These are phyloP conservation scores for Phialophora verrucosa DNA, from an alignment of 2,329 filamentous ascomycete species.

Conservation along the genomic window DNA sequence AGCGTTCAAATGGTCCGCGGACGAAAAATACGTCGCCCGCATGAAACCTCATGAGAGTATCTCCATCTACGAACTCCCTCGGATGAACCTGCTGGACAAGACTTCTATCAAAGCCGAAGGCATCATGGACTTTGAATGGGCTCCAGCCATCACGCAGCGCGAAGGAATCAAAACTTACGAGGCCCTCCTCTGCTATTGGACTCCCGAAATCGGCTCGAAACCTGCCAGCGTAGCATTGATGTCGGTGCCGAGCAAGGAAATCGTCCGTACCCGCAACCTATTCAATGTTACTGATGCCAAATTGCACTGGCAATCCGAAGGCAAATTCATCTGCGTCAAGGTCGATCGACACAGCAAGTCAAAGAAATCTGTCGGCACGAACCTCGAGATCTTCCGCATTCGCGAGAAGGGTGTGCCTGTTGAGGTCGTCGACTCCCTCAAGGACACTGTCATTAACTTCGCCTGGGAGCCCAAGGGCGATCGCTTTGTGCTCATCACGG, in stretches of 20 bases:
- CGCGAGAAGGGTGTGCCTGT: slow-evolving; percentile 97
- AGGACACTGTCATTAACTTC: slow-evolving; percentile 99
- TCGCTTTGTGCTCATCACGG: slow-evolving; percentile 95
- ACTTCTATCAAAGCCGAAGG: slow-evolving; percentile 94
- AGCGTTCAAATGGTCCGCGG: slow-evolving; percentile 98
- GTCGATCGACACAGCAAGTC: slow-evolving; percentile 98
- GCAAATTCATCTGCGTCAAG: slow-evolving; percentile 94
- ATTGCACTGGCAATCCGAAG: slow-evolving; percentile 97
- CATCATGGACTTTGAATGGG: slow-evolving; percentile 98
- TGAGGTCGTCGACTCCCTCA: slow-evolving; percentile 95
- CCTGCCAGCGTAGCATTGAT: slow-evolving; percentile 96
- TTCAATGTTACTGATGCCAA: slow-evolving; percentile 98
- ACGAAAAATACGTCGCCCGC: slow-evolving; percentile 95
- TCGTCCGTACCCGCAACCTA: slow-evolving; percentile 91
- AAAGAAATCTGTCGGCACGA: slow-evolving; percentile 96
- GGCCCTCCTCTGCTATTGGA: slow-evolving; percentile 98
- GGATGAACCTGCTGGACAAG: slow-evolving; percentile 90
- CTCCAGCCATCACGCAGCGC: slow-evolving; percentile 78
- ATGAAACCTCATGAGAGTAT: slow-evolving; percentile 88
- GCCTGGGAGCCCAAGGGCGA: slow-evolving; percentile 99
- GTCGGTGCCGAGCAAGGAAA: slow-evolving; percentile 92
- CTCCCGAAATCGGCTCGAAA: slow-evolving; percentile 95
- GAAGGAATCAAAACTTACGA: slow-evolving; percentile 90
- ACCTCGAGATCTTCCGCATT: slow-evolving; percentile 97
- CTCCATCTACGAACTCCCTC: slow-evolving; percentile 85